These are phyloP conservation scores for Cubamyces lactineus DNA, from an alignment of 768 basidiomycete genomes.

Conservation along the genomic window DNA sequence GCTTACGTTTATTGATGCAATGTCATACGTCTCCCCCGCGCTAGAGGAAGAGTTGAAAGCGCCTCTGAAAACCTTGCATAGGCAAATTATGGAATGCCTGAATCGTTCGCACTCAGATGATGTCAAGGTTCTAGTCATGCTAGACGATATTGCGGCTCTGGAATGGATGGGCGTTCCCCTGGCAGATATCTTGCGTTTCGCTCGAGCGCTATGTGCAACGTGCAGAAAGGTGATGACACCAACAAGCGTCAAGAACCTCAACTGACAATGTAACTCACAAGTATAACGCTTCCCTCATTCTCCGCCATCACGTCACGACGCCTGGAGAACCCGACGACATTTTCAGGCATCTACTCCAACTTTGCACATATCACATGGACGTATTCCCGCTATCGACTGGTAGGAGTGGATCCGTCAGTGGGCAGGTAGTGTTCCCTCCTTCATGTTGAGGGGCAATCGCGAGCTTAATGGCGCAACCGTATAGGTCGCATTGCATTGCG, in stretches of 20 bases:
- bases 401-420: slow-evolving; percentile 75
- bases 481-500: slow-evolving; percentile 66
- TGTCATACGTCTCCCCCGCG: slow-evolving; percentile 38
- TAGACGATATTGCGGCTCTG: slow-evolving; percentile 71
- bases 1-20: slow-evolving; percentile 59
- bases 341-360: slow-evolving; percentile 59
- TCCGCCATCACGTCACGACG: slow-evolving; percentile 62
- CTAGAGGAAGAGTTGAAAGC: slow-evolving; percentile 20
- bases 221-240: slow-evolving; percentile 53
- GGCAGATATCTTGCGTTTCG: slow-evolving; percentile 56
- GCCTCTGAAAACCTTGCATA: slow-evolving; percentile 25
- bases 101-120: slow-evolving; percentile 8
- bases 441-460: background rate
- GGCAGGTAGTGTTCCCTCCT: slow-evolving; percentile 54
- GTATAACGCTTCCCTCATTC: slow-evolving; percentile 56
- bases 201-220: slow-evolving; percentile 57
- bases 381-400: slow-evolving; percentile 74
- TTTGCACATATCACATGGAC: slow-evolving; percentile 72
- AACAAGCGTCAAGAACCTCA: background rate
- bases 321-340: slow-evolving; percentile 64
- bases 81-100: slow-evolving; percentile 18
- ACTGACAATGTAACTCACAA: slow-evolving; percentile 31
- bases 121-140: slow-evolving; percentile 50
- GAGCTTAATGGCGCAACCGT: background rate
- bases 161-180: slow-evolving; percentile 70